Evolutionary conservation across 352 stramenopile genomes (phyloP), one percentile per base, ranked within the genome.

Genomic region (Globisporangium mamillatum): DNA sequence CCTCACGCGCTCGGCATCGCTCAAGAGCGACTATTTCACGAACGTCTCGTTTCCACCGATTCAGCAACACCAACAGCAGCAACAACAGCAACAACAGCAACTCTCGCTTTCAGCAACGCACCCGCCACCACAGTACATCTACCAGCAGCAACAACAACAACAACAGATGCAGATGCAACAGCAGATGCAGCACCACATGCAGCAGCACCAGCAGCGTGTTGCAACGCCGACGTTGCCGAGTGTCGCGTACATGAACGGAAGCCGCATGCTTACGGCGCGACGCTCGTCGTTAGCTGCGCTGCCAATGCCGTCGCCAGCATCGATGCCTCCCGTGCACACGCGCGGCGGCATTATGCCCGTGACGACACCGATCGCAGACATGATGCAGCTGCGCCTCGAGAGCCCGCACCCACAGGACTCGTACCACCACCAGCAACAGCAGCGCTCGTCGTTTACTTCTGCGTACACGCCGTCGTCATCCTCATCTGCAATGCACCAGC

Each of bases 1-100:
- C 20, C 62, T 90, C 36, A 92, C 82, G 29, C 80, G 84, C 25
- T 92, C 84, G 32, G 79, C 82, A 16, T 92, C 84, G n/a, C 73
- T 90, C 41, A 89, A 92, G 68, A 84, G 77, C 58, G 84, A 92
- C 36, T 92, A 92, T 63, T 92, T 82, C 57, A 84, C 84, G 25
- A 84, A 75, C 4, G 72, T 78, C 12, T 74, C 81, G 61, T 84
- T 82, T 25, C 73, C 73, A 5, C 65, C 67, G 4, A 36, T 78
- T 20, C 69, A 80, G 54, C 71, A 77, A 32, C 72, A 77, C 25
- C 68, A 78, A 41, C 73, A 75, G 32, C 22, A 44, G 12, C 38
- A 44, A 16, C 20, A 20, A 8, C 54, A 60, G 4, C 29, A 65
- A 2, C 64, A 64, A 16, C 44, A 32, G 60, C 32, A 36, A 8